Percentiles rank a stretch among this genome's conserved stretches.
phyloP scores from a whole-genome alignment of 495 filamentous ascomycete species.

The Neurospora sp. region DNA sequence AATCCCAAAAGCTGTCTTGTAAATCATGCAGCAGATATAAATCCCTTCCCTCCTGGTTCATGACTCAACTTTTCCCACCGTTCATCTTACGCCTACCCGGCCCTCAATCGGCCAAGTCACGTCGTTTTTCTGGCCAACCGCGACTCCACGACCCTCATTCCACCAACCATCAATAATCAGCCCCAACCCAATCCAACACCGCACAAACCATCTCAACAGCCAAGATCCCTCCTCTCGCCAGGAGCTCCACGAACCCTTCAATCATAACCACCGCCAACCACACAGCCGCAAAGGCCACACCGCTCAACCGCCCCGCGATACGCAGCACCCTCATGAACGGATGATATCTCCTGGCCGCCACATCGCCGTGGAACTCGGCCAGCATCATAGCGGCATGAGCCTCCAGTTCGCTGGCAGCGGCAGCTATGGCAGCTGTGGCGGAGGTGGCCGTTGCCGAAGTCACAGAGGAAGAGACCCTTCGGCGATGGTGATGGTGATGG shows the following conservation, averaged over 20 bases:
- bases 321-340: constrained; percentile 13
- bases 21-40: not conserved
- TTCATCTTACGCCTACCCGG: no score
- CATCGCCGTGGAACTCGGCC: constrained; percentile 8
- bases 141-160: not conserved
- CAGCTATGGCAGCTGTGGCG: not conserved
- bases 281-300: constrained; percentile 16
- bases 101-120: not conserved
- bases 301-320: constrained; percentile 8
- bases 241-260: constrained; percentile 14
- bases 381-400: constrained; percentile 6
- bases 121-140: not conserved
- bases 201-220: constrained; percentile 21
- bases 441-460: not conserved
- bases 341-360: not conserved
- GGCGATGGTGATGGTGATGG: not conserved
- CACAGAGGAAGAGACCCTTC: not conserved
- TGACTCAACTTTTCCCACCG: no score
- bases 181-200: constrained; percentile 25
- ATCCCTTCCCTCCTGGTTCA: not conserved
- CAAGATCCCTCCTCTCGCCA: constrained; percentile 13
- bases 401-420: not conserved
- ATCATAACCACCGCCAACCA: constrained; percentile 21
- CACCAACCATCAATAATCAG: constrained; percentile 15
- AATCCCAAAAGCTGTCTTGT: not conserved